Evolutionary conservation across 176 grass and related monocot species (phyloP).

Genomic region (Aechmea fasciata): DNA sequence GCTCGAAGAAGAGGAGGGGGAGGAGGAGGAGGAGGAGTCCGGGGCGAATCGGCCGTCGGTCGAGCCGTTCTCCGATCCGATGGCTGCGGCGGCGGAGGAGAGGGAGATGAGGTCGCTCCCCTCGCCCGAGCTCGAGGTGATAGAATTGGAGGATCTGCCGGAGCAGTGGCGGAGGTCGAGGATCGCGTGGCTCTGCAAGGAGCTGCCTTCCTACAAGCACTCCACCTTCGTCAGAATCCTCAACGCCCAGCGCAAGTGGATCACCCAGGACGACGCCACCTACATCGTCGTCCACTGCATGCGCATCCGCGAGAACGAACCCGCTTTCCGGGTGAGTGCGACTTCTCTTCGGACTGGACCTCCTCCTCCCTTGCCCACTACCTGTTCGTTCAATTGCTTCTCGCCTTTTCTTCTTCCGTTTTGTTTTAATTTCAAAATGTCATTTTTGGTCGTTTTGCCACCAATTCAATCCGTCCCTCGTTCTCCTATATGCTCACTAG

Average conservation of each 20-base stretch:
- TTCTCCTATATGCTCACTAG: neutral
- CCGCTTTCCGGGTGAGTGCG: slow-evolving; percentile 61
- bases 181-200: slow-evolving; percentile 99
- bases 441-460: neutral
- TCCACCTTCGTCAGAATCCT: slow-evolving; percentile 88
- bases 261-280: slow-evolving; percentile 79
- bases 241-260: slow-evolving; percentile 93
- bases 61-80: slow-evolving; percentile 25
- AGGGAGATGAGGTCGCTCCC: slow-evolving; percentile 39
- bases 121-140: slow-evolving; percentile 58
- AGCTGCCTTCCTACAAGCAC: slow-evolving; percentile 88
- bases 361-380: neutral
- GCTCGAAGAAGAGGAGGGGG: slow-evolving; percentile 20
- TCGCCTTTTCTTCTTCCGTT: neutral
- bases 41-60: neutral
- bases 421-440: neutral
- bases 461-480: neutral
- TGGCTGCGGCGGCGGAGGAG: slow-evolving; percentile 33
- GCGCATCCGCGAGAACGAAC: slow-evolving; percentile 81
- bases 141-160: slow-evolving; percentile 75
- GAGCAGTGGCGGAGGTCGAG: slow-evolving; percentile 89
- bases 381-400: slow-evolving; percentile 25
- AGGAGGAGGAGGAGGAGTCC: slow-evolving; percentile 9
- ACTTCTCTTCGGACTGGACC: neutral
- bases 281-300: slow-evolving; percentile 80